Conservation (phyloP, 1,284 basidiomycete genomes). For the Tylopilus orsonianus region DNA sequence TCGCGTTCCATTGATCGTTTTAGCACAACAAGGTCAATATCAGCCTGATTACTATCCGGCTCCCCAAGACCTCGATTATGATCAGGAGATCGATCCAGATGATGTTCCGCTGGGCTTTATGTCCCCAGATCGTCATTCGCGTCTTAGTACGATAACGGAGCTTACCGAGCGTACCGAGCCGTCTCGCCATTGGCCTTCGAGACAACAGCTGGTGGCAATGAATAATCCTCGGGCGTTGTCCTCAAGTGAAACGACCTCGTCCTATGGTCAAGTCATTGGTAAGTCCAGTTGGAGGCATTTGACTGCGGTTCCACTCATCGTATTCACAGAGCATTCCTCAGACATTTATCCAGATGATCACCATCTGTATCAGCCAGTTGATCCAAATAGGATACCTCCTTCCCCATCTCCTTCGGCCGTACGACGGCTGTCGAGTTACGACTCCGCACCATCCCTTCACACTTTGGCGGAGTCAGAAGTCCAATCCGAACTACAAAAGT, state of each 20-base stretch:
- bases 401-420: slow-evolving; percentile 73
- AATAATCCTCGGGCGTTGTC: slow-evolving; percentile 39
- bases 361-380: slow-evolving; percentile 30
- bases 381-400: slow-evolving; percentile 63
- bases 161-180: slow-evolving; percentile 61
- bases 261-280: slow-evolving; percentile 66
- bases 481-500: slow-evolving; percentile 22
- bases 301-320: slow-evolving; percentile 4
- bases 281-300: slow-evolving; percentile 22
- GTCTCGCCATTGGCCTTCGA: slow-evolving; percentile 45
- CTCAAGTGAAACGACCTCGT: slow-evolving; percentile 49
- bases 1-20: slow-evolving; percentile 54
- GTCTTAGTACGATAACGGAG: slow-evolving; percentile 65
- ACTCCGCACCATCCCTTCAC: slow-evolving; percentile 53
- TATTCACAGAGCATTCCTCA: slow-evolving; percentile 20
- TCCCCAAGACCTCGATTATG: slow-evolving; percentile 23
- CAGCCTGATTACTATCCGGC: slow-evolving; percentile 31
- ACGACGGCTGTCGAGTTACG: slow-evolving; percentile 59
- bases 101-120: slow-evolving; percentile 19
- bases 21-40: slow-evolving; percentile 50
- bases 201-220: slow-evolving; percentile 39
- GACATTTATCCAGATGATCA: slow-evolving; percentile 2
- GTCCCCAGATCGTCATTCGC: slow-evolving; percentile 31
- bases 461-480: slow-evolving; percentile 43
- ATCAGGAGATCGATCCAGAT: slow-evolving; percentile 20